phyloP scores from a whole-genome alignment of 2,329 filamentous ascomycete genomes.

The Pseudodiploospora longispora region DNA sequence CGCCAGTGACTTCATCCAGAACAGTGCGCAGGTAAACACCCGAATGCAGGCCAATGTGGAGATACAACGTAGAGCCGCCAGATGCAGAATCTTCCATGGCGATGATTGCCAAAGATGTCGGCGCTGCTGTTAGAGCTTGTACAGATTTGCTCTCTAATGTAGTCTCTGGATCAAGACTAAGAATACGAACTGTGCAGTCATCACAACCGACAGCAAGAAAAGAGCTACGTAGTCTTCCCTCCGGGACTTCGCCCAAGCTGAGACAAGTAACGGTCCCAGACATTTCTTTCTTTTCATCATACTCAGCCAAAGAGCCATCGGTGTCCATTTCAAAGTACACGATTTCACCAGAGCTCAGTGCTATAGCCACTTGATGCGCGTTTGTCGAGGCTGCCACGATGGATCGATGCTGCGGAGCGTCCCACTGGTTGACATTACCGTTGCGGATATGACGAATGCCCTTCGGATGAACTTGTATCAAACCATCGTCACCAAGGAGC shows the following conservation, averaged over 20 bases:
- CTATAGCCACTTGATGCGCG: slow-evolving; percentile 84
- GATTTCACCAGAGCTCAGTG: slow-evolving; percentile 91
- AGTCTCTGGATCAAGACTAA: slow-evolving; percentile 82
- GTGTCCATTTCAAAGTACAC: slow-evolving; percentile 97
- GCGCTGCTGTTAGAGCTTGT: slow-evolving; percentile 83
- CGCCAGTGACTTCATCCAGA: slow-evolving; percentile 89
- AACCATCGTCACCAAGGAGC: slow-evolving; percentile 83
- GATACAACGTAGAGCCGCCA: slow-evolving; percentile 79
- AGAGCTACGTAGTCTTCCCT: slow-evolving; percentile 79
- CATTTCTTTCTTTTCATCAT: slow-evolving; percentile 92
- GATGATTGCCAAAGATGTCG: slow-evolving; percentile 84
- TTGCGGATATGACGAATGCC: slow-evolving; percentile 83
- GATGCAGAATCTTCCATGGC: slow-evolving; percentile 91
- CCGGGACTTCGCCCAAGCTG: slow-evolving; percentile 87
- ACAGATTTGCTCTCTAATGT: slow-evolving; percentile 91
- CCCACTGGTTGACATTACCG: slow-evolving; percentile 84
- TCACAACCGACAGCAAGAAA: slow-evolving; percentile 96
- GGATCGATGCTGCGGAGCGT: slow-evolving; percentile 83
- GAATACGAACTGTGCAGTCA: slow-evolving; percentile 88
- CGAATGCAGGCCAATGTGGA: slow-evolving; percentile 92
- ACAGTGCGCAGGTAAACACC: slow-evolving; percentile 94
- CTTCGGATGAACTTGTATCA: slow-evolving; percentile 93
- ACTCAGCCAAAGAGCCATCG: slow-evolving; percentile 84
- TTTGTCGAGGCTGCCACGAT: slow-evolving; percentile 95
- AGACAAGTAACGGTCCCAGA: slow-evolving; percentile 89